Evolutionary conservation across 2,329 filamentous ascomycete genomes (phyloP).

Genomic region (Hymenoscyphus albidus): DNA sequence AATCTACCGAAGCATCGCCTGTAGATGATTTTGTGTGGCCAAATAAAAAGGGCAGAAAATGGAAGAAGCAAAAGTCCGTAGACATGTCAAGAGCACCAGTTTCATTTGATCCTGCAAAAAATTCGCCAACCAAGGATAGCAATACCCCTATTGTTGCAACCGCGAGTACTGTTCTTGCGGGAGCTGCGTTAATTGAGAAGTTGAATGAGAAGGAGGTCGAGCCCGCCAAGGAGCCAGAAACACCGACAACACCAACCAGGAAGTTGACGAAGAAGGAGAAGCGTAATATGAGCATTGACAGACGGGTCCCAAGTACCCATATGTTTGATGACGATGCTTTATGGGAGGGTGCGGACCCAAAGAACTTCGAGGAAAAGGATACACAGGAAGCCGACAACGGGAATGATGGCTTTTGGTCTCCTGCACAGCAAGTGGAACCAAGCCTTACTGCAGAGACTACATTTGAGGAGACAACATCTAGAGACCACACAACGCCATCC

Average conservation of each 20-base stretch:
- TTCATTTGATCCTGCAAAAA: constrained; percentile 11
- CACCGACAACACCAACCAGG: constrained; percentile 34
- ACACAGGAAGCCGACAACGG: constrained; percentile 24
- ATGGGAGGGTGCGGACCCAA: constrained; percentile 43
- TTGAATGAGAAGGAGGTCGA: constrained; percentile 9
- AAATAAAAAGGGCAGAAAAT: constrained; percentile 40
- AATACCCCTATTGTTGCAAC: constrained; percentile 17
- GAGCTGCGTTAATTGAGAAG: constrained; percentile 18
- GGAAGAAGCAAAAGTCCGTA: constrained; percentile 33
- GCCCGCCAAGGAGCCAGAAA: constrained; percentile 3
- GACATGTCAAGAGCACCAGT: constrained; percentile 14
- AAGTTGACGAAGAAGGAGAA: constrained; percentile 38
- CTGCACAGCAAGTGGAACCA: constrained; percentile 25
- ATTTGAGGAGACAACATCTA: constrained; percentile 13
- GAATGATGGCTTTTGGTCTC: constrained; percentile 36
- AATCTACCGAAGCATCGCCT: constrained; percentile 23
- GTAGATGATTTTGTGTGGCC: constrained; percentile 30
- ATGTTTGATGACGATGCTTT: constrained; percentile 44
- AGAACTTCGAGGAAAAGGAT: constrained; percentile 28
- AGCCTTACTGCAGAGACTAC: constrained; percentile 6
- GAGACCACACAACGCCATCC: constrained; percentile 7
- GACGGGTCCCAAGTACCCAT: constrained; percentile 40
- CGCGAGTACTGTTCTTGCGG: constrained; percentile 13
- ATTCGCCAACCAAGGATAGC: constrained; percentile 27
- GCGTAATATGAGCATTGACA: constrained; percentile 40